Evolutionary conservation across 1,284 basidiomycete genomes (phyloP), one percentile per base, ranked within the genome.

Genomic region (Puccinia horiana): DNA sequence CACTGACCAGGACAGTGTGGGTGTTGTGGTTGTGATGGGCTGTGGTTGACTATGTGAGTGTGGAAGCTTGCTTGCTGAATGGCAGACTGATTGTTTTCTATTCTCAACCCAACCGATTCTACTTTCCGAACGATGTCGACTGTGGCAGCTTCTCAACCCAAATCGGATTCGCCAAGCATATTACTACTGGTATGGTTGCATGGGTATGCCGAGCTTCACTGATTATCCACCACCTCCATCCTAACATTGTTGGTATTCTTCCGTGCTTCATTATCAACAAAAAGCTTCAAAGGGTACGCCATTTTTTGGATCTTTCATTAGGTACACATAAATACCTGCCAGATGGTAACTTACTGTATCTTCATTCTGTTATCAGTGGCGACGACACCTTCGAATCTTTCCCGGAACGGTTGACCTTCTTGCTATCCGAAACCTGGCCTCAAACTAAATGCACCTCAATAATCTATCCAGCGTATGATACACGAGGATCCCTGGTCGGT

Each of bases 401-500:
- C 26, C 77, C 77, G 14, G 65, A 70, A 54, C 26, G 77, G 58
- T 40, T 79, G 23, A 70, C 58, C 35, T 79, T 79, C 42, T 40
- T 79, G 35, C 52, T 49, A 12, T 54, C 77, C n/a, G 77, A 79
- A 26, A 79, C 77, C 52, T 79, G 65, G 77, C 49, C 77, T 40
- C 5, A 54, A 26, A 79, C 77, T n/a, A 47, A 58, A 37, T 69
- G 63, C 40, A 67, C 63, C 47, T 79, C 77, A 26, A 69, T 79
- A 29, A 58, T 79, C 44, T 79, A 79, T 79, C 77, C 77, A 42
- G 77, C 77, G 3, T 79, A 79, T 37, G 77, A 79, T 72, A 79
- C 77, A 26, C 77, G 77, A 49, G 77, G 77, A 52, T 79, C 77
- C 20, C 49, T 79, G 63, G 77, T 79, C 16, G 40, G 75, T 29